Evolutionary conservation across 768 basidiomycete genomes (phyloP).

Genomic region (Favolaschia claudopus): DNA sequence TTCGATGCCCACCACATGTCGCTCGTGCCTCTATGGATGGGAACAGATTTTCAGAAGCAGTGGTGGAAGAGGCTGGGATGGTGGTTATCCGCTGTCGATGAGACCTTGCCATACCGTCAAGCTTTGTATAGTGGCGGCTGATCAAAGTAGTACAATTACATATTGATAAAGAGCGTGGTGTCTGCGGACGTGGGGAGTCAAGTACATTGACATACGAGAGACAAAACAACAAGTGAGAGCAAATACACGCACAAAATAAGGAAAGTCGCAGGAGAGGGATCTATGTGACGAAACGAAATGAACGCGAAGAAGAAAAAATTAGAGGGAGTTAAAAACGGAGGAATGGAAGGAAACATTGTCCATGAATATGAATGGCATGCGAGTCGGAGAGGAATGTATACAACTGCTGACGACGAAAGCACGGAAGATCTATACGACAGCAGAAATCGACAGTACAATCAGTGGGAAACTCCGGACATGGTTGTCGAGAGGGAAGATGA

Average conservation of each 20-base stretch:
- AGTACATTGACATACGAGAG: slow-evolving; percentile 8
- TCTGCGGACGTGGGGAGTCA: slow-evolving; percentile 29
- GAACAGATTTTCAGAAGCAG: slow-evolving; percentile 40
- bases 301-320: neutral
- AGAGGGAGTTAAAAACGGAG: slow-evolving; percentile 13
- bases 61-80: slow-evolving; percentile 49
- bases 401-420: too few relatives aligned
- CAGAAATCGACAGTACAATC: slow-evolving; percentile 16
- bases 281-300: too few relatives aligned
- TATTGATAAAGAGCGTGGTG: slow-evolving; percentile 16
- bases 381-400: too few relatives aligned
- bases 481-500: slow-evolving; percentile 15
- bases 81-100: slow-evolving; percentile 48
- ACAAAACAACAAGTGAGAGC: neutral
- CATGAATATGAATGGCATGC: neutral
- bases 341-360: neutral
- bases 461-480: slow-evolving; percentile 24
- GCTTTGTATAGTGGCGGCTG: neutral
- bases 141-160: slow-evolving; percentile 10
- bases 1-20: slow-evolving; percentile 47
- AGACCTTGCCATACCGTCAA: slow-evolving; percentile 6
- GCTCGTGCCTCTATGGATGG: slow-evolving; percentile 47
- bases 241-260: neutral
- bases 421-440: too few relatives aligned
- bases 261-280: too few relatives aligned